Conservation (phyloP, 179 eudicot genomes). For the Spergularia azorica region DNA sequence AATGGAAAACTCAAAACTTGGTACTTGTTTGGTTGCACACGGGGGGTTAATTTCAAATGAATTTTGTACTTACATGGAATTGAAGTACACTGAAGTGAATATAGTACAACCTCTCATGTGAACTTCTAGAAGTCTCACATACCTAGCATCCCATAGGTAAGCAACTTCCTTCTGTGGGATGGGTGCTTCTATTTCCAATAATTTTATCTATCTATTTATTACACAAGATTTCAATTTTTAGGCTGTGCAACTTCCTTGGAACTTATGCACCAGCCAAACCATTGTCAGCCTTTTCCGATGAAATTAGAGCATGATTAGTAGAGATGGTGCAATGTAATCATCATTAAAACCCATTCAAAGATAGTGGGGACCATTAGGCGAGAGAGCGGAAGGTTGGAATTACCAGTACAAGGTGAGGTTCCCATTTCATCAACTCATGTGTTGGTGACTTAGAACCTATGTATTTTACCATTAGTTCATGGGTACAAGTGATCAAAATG, state of each 20-base stretch:
- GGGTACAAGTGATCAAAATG: too few relatives aligned
- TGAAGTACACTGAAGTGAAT: background rate
- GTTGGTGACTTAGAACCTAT: too few relatives aligned
- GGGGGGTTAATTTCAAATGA: background rate
- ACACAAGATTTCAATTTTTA: background rate
- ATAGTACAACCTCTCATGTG: background rate
- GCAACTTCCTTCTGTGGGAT: background rate
- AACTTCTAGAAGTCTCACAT: background rate
- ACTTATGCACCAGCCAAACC: background rate
- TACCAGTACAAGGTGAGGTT: too few relatives aligned
- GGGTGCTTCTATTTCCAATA: background rate
- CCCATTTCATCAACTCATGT: too few relatives aligned
- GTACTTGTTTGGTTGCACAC: conserved; percentile 11
- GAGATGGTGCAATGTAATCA: too few relatives aligned
- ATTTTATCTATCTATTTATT: background rate
- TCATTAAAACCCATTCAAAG: too few relatives aligned
- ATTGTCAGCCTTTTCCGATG: background rate
- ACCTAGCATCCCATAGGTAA: background rate
- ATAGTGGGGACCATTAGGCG: too few relatives aligned
- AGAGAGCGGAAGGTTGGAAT: too few relatives aligned
- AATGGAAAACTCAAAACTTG: background rate
- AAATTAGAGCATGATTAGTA: background rate
- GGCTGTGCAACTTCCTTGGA: background rate
- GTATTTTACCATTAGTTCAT: too few relatives aligned
- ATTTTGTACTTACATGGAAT: background rate